phyloP scores from a whole-genome alignment of 805 yeast genomes.

The Starmerella potacharoeniae region DNA sequence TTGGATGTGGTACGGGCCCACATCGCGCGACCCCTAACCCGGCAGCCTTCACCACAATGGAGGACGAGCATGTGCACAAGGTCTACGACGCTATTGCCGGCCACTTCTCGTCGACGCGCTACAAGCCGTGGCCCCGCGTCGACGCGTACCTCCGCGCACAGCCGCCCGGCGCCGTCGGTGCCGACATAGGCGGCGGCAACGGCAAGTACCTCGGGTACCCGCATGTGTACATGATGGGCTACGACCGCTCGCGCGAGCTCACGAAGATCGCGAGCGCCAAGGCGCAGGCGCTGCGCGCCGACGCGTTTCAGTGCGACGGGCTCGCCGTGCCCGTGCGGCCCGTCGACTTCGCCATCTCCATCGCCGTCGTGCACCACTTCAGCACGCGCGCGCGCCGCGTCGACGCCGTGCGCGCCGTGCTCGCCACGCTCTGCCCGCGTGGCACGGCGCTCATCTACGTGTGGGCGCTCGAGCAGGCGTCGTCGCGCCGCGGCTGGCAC shows the following conservation, averaged over 20 bases:
- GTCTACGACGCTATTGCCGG: slow-evolving; percentile 87
- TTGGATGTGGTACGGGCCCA: not conserved
- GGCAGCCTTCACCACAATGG: slow-evolving; percentile 33
- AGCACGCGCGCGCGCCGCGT: slow-evolving; percentile 72
- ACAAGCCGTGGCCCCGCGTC: slow-evolving; percentile 97
- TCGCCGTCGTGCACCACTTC: slow-evolving; percentile 94
- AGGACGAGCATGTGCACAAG: slow-evolving; percentile 65
- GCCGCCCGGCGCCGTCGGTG: slow-evolving; percentile 52
- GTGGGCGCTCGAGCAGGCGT: slow-evolving; percentile 93
- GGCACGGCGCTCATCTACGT: slow-evolving; percentile 78
- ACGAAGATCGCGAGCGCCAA: slow-evolving; percentile 41
- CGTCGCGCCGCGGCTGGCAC: slow-evolving; percentile 78
- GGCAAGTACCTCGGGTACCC: slow-evolving; percentile 81
- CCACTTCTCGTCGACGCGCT: slow-evolving; percentile 87
- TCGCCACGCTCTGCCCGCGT: slow-evolving; percentile 39
- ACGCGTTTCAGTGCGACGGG: slow-evolving; percentile 74
- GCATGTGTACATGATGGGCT: slow-evolving; percentile 58
- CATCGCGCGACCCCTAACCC: not conserved
- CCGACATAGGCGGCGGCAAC: slow-evolving; percentile 95
- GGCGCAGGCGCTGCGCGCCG: slow-evolving; percentile 43
- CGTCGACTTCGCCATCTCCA: slow-evolving; percentile 81
- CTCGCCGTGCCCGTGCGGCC: slow-evolving; percentile 35
- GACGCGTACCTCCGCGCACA: slow-evolving; percentile 49
- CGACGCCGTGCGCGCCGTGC: slow-evolving; percentile 58
- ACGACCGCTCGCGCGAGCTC: slow-evolving; percentile 32